Base-by-base conservation (phyloP, 768 basidiomycete genomes). In the Tubosaeta sp. region DNA sequence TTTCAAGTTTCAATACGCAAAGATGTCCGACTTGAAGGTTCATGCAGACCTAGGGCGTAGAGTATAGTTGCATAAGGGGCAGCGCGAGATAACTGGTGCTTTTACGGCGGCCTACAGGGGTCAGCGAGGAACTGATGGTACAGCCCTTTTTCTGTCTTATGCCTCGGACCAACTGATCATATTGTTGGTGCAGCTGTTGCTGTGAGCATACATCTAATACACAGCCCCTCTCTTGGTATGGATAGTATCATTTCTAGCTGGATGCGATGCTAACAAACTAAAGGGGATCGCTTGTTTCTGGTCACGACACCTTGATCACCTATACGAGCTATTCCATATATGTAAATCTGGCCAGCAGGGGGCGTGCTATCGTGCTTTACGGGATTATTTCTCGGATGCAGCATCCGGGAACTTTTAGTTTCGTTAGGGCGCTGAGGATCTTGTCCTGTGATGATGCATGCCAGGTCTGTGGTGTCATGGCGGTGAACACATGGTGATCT, bases 371-470 rank as follows among this genome's bases (percentile, higher is more conserved):
- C 13, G 30, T 16, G 19, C 2, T 1, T 36, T 19, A 19, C 35
- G 35, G 18, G 18, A 36, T 8, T n/a, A 10, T 46, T 36, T 13
- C 24, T 25, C 10, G 8, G 48, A 55, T 39, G 22, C 19, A 12
- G 18, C 32, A 36, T 29, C 27, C 18, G 30, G 51, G 44, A 41
- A 54, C 40, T 56, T 50, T 62, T 44, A 36, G 6, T 38, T 11
- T 44, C 14, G 21, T 51, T 18, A 27, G 11, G 40, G 43, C 48
- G 48, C 39, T 36, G 45, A 12, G 44, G 13, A 49, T 43, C 52
- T 44, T 31, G 7, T 24, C 10, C 10, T 27, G 18, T 29, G 42
- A n/a, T 30, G 21, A 39, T 36, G 35, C n/a, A n/a, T n/a, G n/a
- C 27, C 30, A n/a, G 35, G 39, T 16, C 4, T 18, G 34, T 12